Percentiles rank a stretch among this genome's conserved stretches.
Conservation (phyloP, 768 basidiomycete genomes). For the Rickenella mellea region DNA sequence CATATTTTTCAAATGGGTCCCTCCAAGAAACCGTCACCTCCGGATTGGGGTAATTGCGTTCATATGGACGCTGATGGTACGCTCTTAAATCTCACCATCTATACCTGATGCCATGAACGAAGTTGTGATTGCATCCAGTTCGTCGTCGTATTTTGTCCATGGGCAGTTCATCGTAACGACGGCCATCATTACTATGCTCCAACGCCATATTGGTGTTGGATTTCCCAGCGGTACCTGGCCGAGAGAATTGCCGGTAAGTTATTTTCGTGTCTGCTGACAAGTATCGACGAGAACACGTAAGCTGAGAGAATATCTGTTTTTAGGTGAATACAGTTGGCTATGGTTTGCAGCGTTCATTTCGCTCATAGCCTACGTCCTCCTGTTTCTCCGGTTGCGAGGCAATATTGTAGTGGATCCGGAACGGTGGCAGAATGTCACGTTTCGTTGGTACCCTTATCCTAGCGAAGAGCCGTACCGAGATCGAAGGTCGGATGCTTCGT, state of each 20-base stretch:
- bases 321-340: slow-evolving; percentile 4
- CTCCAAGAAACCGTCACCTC: slow-evolving; percentile 5
- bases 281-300: no score
- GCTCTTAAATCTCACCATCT: not conserved
- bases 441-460: not conserved
- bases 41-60: slow-evolving; percentile 2
- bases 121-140: not conserved
- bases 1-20: slow-evolving; percentile 9
- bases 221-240: not conserved
- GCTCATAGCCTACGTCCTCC: slow-evolving; percentile 5
- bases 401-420: slow-evolving; percentile 5
- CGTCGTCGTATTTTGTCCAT: not conserved
- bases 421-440: not conserved
- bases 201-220: slow-evolving; percentile 9
- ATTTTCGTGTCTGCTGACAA: no score
- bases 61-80: slow-evolving; percentile 8
- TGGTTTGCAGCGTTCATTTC: slow-evolving; percentile 10
- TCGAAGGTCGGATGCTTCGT: not conserved
- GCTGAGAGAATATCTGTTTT: no score
- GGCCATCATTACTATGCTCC: slow-evolving; percentile 2
- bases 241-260: slow-evolving; percentile 2
- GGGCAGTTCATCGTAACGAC: not conserved
- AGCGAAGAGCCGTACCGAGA: not conserved
- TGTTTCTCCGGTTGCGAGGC: slow-evolving; percentile 8
- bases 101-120: not conserved